These are phyloP conservation scores for Syzygium syzygioides DNA, from an alignment of 441 rosid species.

Conservation along the genomic window DNA sequence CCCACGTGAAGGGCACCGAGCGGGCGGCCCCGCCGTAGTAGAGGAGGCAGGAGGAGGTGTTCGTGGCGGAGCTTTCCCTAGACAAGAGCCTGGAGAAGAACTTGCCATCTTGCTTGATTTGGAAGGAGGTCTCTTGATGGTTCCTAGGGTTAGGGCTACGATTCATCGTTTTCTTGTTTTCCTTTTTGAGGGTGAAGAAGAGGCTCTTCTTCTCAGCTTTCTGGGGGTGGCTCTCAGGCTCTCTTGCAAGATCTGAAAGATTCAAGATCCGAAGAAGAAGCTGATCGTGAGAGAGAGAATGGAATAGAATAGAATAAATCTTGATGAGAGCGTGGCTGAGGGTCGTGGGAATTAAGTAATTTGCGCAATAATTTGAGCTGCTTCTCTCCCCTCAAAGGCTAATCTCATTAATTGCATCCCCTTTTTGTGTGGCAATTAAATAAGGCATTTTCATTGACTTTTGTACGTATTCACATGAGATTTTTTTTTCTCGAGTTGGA, in stretches of 20 bases:
- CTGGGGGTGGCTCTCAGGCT: background rate
- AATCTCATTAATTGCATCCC: background rate
- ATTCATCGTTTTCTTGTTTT: background rate
- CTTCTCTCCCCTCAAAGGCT: background rate
- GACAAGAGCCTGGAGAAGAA: conserved; percentile 51
- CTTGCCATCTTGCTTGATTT: conserved; percentile 36
- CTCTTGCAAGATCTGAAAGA: background rate
- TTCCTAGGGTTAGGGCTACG: background rate
- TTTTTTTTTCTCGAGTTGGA: background rate
- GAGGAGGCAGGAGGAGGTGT: conserved; percentile 45
- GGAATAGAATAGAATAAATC: background rate
- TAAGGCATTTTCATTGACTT: background rate
- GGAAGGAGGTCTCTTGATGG: conserved; percentile 2
- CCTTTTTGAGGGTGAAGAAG: background rate
- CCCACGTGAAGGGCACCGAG: conserved; percentile 74
- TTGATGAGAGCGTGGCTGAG: background rate
- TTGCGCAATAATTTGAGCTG: background rate
- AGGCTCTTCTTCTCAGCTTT: background rate
- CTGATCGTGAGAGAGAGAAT: background rate
- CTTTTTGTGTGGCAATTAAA: background rate
- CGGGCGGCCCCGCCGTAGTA: conserved; percentile 57
- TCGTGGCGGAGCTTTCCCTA: conserved; percentile 47
- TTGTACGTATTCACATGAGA: background rate
- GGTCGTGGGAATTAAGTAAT: background rate
- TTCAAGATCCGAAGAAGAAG: background rate